These are phyloP conservation scores for Salix exigua DNA, from an alignment of 345 rosid genomes.

Conservation along the genomic window DNA sequence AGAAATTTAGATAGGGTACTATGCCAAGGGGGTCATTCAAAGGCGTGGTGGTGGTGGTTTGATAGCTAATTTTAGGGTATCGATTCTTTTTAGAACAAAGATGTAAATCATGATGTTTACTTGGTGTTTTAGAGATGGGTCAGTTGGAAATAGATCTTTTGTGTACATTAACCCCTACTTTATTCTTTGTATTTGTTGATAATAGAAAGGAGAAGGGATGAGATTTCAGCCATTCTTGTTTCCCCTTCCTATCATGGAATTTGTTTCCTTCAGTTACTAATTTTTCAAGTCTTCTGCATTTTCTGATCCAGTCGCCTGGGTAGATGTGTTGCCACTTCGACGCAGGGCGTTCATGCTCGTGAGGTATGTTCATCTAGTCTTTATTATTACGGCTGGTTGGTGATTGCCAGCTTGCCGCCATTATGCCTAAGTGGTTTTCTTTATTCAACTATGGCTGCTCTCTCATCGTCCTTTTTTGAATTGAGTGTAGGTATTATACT, in stretches of 20 bases:
- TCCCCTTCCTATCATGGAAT: background rate
- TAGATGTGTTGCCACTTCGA: background rate
- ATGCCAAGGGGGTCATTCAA: background rate
- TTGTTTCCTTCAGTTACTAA: background rate
- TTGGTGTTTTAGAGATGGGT: conserved; percentile 14
- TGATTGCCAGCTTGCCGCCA: background rate
- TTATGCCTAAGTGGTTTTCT: background rate
- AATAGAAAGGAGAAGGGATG: conserved; percentile 25
- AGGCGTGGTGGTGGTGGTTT: conserved; percentile 1
- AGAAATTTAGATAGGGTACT: background rate
- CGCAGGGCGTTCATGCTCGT: background rate
- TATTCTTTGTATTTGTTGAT: conserved; percentile 44
- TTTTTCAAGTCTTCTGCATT: background rate
- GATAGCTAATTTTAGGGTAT: conserved; percentile 16
- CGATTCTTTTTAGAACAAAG: conserved; percentile 38
- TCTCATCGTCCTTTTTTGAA: background rate
- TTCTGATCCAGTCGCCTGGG: background rate
- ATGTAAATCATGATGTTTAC: conserved; percentile 34
- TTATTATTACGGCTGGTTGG: background rate
- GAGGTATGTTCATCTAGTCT: background rate
- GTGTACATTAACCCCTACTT: conserved; percentile 37
- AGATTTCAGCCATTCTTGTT: background rate
- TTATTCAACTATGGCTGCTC: too few species aligned
- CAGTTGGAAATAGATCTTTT: conserved; percentile 9
- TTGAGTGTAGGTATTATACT: background rate